Base-by-base conservation (phyloP, 345 rosid species). In the Populus tremula region DNA sequence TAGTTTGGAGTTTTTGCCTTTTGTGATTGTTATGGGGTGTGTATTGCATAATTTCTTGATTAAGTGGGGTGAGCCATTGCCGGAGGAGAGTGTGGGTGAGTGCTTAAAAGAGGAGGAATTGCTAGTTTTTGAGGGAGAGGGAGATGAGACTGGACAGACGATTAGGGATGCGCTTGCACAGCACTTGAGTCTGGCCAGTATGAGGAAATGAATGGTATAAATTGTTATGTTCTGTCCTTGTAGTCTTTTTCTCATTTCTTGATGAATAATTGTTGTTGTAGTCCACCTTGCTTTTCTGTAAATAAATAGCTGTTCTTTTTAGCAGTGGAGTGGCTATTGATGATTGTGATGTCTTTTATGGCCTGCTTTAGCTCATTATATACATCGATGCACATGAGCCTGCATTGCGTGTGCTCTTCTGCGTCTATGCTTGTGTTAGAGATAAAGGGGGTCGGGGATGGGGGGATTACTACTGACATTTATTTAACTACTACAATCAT, bases 1-100 rank as follows among this genome's bases (percentile, higher is more conserved):
- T 31, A 77, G 84, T 3, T 16, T 86, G 4, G 92, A 91, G 79
- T 89, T 84, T 75, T 76, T 91, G 63, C 94, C 95, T 1, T 85
- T 90, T 47, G 90, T 92, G 9, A 84, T 94, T 35, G 87, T 89
- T 31, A 87, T 89, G 6, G 83, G 87, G 3, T 91, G 96, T 82
- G 80, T 94, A 83, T 70, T 94, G 83, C 92, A 94, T 84, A 91
- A 93, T 69, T 91, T 90, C 86, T 80, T 93, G 78, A 86, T 89
- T 67, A 78, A 84, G 75, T 85, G 75, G 69, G 81, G 85, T 12
- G 95, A 92, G 79, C 80, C 80, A 8, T 29, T 74, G 69, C 84
- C 75, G 1, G 90, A 82, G 70, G 87, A 83, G 59, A 61, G 75
- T 41, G 74, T 66, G 20, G 87, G 59, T 20, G 35, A 80, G 70